Percentiles rank a stretch among this genome's conserved stretches.
Conservation (phyloP, 1,284 basidiomycete genomes). For the Naganishia sp. region DNA sequence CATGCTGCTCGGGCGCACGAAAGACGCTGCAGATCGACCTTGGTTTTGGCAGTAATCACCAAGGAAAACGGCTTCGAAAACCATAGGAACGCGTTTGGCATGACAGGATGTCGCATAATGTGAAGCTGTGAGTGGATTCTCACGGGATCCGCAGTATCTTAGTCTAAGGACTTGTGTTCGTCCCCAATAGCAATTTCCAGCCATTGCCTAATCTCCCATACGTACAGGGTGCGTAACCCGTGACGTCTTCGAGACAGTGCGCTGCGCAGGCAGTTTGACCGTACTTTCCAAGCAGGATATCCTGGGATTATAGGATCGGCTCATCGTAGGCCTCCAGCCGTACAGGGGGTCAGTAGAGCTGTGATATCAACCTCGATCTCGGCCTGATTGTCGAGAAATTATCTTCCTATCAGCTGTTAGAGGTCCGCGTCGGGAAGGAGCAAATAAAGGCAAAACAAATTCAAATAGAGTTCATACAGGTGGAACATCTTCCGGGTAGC, state of each 20-base stretch:
- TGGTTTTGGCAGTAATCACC: too few species aligned
- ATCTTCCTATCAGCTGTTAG: conserved; percentile 63
- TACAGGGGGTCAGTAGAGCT: conserved; percentile 40
- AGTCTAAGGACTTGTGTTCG: neutral
- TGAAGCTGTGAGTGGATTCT: conserved; percentile 30
- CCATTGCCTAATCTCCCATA: conserved; percentile 52
- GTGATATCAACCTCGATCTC: too few species aligned
- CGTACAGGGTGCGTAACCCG: conserved; percentile 39
- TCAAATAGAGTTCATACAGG: conserved; percentile 79
- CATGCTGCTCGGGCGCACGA: too few species aligned
- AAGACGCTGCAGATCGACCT: too few species aligned
- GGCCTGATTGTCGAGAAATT: too few species aligned
- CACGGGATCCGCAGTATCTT: neutral
- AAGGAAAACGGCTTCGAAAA: too few species aligned
- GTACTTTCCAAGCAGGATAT: conserved; percentile 35
- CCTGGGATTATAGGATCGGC: conserved; percentile 47
- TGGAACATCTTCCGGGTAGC: conserved; percentile 61
- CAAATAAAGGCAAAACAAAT: conserved; percentile 89
- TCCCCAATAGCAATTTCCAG: conserved; percentile 40
- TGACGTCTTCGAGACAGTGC: neutral
- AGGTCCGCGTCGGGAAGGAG: conserved; percentile 68
- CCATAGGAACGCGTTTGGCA: too few species aligned
- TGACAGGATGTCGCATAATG: conserved; percentile 27
- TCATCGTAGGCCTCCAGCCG: conserved; percentile 41
- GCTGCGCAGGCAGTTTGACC: neutral